Percentiles rank a stretch among this genome's conserved stretches.
These are phyloP conservation scores for Tolypocladium cylindrosporum DNA, from an alignment of 2,329 filamentous ascomycete genomes.

Conservation along the genomic window DNA sequence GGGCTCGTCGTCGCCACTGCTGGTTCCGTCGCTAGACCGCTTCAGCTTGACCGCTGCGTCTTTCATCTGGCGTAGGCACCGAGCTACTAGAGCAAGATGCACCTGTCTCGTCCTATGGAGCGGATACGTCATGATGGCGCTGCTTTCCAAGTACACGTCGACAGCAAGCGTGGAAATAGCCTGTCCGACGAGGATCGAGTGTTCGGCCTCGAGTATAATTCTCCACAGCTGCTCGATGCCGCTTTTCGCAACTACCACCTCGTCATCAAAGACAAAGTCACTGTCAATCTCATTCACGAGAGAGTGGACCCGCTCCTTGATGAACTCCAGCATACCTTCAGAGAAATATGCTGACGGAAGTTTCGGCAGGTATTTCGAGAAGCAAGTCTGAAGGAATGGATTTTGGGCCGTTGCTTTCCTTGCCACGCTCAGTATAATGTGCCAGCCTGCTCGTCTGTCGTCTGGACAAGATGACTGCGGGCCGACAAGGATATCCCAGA, in stretches of 20 bases:
- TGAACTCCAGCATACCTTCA: constrained; percentile 51
- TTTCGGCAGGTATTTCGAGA: constrained; percentile 44
- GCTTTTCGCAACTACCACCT: constrained; percentile 39
- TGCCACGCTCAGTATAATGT: constrained; percentile 43
- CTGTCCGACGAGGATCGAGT: constrained; percentile 52
- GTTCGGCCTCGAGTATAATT: constrained; percentile 61
- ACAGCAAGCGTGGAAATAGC: constrained; percentile 62
- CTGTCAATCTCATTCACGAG: constrained; percentile 30
- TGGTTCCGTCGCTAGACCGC: constrained; percentile 29
- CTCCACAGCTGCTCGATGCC: constrained; percentile 71
- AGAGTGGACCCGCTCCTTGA: constrained; percentile 39
- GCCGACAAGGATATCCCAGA: constrained; percentile 70
- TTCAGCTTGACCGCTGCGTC: constrained; percentile 47
- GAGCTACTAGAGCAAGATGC: constrained; percentile 61
- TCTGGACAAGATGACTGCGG: constrained; percentile 45
- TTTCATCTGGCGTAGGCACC: constrained; percentile 63
- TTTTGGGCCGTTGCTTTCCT: constrained; percentile 36
- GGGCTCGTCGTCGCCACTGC: constrained; percentile 36
- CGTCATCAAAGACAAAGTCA: constrained; percentile 39
- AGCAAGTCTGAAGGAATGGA: constrained; percentile 43
- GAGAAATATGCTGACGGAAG: constrained; percentile 51
- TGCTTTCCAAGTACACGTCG: constrained; percentile 57
- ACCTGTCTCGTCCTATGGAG: constrained; percentile 41
- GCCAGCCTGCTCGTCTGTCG: constrained; percentile 61
- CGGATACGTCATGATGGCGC: constrained; percentile 38